Evolutionary conservation across 805 yeast species (phyloP), one percentile per base, ranked within the genome.

Genomic region (Saturnispora bothae): DNA sequence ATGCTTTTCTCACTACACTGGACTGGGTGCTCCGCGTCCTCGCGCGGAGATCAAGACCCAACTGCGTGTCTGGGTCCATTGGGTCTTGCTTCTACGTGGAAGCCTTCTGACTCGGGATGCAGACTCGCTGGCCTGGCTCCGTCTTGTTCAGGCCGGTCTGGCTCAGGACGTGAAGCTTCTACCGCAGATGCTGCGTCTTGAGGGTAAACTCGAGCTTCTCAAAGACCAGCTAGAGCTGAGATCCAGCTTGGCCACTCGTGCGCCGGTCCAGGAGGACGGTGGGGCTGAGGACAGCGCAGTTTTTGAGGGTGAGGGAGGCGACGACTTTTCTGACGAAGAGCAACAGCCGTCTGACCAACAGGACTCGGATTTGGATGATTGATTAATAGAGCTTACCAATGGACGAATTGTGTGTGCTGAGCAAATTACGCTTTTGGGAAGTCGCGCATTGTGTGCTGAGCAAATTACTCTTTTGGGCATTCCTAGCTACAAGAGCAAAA

Each of bases 151-250:
- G 53, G 53, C 69, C 3, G 66, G 80, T 1, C 61, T 88, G 21
- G 60, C 65, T 15, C 63, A 71, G 40, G 78, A 72, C 23, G 65
- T 71, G 56, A 69, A 69, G 43, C 66, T 68, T 18, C 60, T 89
- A 45, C 81, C 88, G 7, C 69, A 73, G 28, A 64, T 89, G 36
- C 61, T 88, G 19, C 76, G 92, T 2, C 68, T 89, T 22, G 94
- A 88, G 56, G 98, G 98, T 33, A 73, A 92, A 46, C 64, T 89
- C 33, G 82, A 79, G 50, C 68, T 89, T 56, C 66, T 89, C 31
- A 71, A 71, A 46, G 71, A 85, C 3, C 97, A 89, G 60, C 68
- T 84, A 9, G 69, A 72, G 41, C 61, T 89, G 46, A 76, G 96
- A 52, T 31, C 16, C 13, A 23, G 26, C 10, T 60, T 70, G 50